Conservation (phyloP, 2,329 filamentous ascomycete species). For the Fusarium irregulare region DNA sequence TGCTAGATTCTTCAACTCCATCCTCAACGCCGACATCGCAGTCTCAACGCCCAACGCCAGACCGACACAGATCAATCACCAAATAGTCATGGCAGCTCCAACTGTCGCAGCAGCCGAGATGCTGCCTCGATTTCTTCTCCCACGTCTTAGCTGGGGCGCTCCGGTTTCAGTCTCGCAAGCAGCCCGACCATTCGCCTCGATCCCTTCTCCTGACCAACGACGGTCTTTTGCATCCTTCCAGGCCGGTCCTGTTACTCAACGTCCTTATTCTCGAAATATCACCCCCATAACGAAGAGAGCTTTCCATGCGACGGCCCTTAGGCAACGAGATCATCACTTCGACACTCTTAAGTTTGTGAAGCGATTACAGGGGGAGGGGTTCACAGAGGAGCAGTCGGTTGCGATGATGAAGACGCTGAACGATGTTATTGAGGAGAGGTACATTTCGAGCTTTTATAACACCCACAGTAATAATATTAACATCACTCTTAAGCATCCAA, state of each 20-base stretch:
- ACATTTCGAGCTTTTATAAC: not conserved
- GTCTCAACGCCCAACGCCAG: not conserved
- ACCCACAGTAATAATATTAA: conserved; percentile 1
- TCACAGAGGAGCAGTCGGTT: conserved; percentile 93
- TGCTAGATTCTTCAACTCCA: conserved; percentile 28
- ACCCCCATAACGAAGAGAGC: conserved; percentile 53
- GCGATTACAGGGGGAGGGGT: conserved; percentile 87
- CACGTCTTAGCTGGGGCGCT: conserved; percentile 64
- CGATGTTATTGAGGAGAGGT: conserved; percentile 97
- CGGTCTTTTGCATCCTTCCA: conserved; percentile 40
- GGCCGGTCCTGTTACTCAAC: conserved; percentile 24
- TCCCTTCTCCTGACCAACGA: conserved; percentile 26
- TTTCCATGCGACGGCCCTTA: conserved; percentile 74
- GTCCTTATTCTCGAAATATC: conserved; percentile 6
- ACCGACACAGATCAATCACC: not conserved
- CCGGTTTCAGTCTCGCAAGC: conserved; percentile 44
- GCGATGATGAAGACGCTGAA: conserved; percentile 99
- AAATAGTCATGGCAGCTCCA: conserved; percentile 44
- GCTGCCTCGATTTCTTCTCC: conserved; percentile 65
- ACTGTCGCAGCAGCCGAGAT: conserved; percentile 51
- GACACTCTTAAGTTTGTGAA: conserved; percentile 98
- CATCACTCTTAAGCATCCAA: conserved; percentile 74
- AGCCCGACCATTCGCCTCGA: conserved; percentile 35
- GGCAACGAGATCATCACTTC: conserved; percentile 87
- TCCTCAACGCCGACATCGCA: conserved; percentile 22